Percentiles rank a stretch among this genome's conserved stretches.
Conservation (phyloP, 2,329 filamentous ascomycete species). For the Knufia fluminis region DNA sequence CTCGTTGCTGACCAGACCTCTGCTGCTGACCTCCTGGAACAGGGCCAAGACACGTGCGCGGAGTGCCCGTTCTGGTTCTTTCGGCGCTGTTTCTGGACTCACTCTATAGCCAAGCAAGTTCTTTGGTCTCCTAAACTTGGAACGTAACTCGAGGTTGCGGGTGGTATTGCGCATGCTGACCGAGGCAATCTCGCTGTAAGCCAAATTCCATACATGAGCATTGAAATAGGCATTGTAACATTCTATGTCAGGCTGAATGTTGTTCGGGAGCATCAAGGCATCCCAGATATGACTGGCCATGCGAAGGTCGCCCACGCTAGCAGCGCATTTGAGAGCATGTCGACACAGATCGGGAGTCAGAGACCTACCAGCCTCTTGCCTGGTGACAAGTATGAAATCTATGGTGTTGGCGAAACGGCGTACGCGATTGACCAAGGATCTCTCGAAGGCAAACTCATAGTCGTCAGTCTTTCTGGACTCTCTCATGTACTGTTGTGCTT, state of each 20-base stretch:
- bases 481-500: constrained; percentile 44
- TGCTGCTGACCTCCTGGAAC: constrained; percentile 41
- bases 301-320: constrained; percentile 36
- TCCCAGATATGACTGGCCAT: constrained; percentile 41
- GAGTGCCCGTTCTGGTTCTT: constrained; percentile 24
- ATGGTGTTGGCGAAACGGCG: constrained; percentile 31
- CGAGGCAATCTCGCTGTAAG: constrained; percentile 32
- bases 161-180: constrained; percentile 28
- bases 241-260: constrained; percentile 36
- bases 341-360: constrained; percentile 42
- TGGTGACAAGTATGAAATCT: constrained; percentile 29
- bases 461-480: constrained; percentile 27
- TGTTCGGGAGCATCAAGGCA: constrained; percentile 30
- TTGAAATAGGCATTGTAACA: constrained; percentile 50
- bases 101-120: constrained; percentile 21
- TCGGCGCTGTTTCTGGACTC: constrained; percentile 11
- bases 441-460: constrained; percentile 30
- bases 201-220: constrained; percentile 39
- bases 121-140: constrained; percentile 13
- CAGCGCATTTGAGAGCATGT: constrained; percentile 44
- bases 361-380: constrained; percentile 28
- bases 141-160: constrained; percentile 20
- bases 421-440: constrained; percentile 18
- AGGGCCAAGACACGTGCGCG: constrained; percentile 30
- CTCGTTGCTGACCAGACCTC: constrained; percentile 38